Conservation (phyloP, 352 stramenopile species). For the Globisporangium rhizosaccharum region DNA sequence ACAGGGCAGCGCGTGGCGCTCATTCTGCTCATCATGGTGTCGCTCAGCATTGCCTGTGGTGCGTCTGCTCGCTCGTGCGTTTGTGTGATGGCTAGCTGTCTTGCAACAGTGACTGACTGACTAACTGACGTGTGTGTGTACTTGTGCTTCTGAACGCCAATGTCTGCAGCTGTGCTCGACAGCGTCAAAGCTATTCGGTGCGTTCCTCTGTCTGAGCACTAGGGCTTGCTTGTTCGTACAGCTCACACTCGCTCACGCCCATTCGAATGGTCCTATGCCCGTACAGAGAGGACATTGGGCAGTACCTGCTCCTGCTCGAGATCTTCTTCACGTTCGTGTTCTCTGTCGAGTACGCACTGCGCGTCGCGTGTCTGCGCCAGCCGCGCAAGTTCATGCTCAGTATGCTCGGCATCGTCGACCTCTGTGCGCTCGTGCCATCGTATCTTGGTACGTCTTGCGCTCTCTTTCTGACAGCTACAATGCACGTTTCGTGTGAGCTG, state of each 20-base stretch:
- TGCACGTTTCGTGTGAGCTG: too few species aligned
- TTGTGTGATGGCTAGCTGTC: too few species aligned
- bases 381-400: constrained; percentile 62
- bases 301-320: constrained; percentile 63
- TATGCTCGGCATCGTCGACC: constrained; percentile 68
- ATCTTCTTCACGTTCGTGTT: constrained; percentile 79
- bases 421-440: constrained; percentile 72
- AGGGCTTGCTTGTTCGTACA: background rate
- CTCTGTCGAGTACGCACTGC: constrained; percentile 68
- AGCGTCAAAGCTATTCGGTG: constrained; percentile 68
- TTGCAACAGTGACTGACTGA: background rate
- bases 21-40: constrained; percentile 63
- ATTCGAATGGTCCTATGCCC: background rate
- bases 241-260: background rate
- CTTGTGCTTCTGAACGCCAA: background rate
- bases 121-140: background rate
- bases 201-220: constrained; percentile 1
- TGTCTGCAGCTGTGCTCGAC: constrained; percentile 48
- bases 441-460: constrained; percentile 41
- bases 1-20: constrained; percentile 61
- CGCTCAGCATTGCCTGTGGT: constrained; percentile 54
- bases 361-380: constrained; percentile 54
- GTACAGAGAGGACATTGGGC: constrained; percentile 44
- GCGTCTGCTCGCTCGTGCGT: constrained; percentile 14
- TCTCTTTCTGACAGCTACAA: background rate